phyloP scores from a whole-genome alignment of 208 protist species.

The Acanthamoeba polyphaga region DNA sequence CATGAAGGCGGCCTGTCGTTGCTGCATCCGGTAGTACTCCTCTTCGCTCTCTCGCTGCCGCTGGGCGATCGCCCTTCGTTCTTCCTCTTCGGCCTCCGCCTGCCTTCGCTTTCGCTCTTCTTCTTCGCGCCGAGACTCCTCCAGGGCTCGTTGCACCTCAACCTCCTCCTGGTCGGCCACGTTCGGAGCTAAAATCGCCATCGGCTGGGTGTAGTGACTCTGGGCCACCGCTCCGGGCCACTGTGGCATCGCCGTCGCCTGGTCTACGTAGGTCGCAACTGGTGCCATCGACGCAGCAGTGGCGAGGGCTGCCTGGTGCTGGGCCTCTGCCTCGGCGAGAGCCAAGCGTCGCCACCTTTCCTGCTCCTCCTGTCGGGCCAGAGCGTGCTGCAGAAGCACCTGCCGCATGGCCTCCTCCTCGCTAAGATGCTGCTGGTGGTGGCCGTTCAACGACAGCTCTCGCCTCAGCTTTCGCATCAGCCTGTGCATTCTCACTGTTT shows the following conservation, averaged over 20 bases:
- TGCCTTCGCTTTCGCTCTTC: not conserved
- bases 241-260: not conserved
- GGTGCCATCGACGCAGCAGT: not conserved
- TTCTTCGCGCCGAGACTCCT: not conserved
- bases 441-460: not conserved
- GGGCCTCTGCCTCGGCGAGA: not conserved
- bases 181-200: not conserved
- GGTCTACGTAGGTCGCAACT: no score
- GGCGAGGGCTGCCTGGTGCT: not conserved
- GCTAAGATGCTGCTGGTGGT: not conserved
- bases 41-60: not conserved
- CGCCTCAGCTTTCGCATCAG: not conserved
- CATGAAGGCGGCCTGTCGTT: not conserved
- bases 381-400: not conserved
- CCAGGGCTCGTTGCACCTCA: not conserved
- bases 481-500: not conserved
- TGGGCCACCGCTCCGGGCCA: not conserved
- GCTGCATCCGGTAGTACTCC: not conserved
- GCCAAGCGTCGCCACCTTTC: not conserved
- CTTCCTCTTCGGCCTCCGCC: not conserved
- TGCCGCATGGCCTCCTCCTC: not conserved
- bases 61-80: not conserved
- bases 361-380: constrained; percentile 17
- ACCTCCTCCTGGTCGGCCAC: not conserved
- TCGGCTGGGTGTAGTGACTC: no score